Evolutionary conservation across 345 rosid species (phyloP), one percentile per base, ranked within the genome.

Genomic region (Eucalyptus leucophloia): DNA sequence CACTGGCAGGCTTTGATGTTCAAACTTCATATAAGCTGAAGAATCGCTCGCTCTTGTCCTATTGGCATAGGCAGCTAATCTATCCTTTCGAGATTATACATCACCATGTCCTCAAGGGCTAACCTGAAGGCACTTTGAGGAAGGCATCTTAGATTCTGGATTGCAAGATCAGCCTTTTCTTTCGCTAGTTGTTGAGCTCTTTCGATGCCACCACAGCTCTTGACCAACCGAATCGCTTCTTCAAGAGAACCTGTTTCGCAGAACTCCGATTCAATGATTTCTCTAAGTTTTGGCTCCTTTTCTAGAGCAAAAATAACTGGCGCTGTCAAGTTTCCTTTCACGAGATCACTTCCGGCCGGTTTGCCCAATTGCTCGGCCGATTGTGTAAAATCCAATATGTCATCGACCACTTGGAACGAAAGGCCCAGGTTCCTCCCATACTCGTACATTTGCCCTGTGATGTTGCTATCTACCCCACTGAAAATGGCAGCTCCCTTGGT

Each of bases 311-410:
- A 97, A 45, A 97, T 96, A 85, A 96, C 98, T 0, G 99, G 99
- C 9, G 99, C 99, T 2, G 99, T 98, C 90, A 98, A 93, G 93
- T 95, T 98, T 53, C 99, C 99, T 91, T 94, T 95, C 9, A 92
- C 98, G 37, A 98, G 90, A 93, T 98, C 99, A 90, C 94, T 95
- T 28, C 96, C 99, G 0, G 98, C 96, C 19, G 99, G 99, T 92
- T 97, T 98, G 89, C 99, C 99, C 77, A 96, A 93, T 94, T 96
- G 99, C 94, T 96, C 98, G 3, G 98, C 93, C 4, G 99, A 95
- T 90, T 97, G 97, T 54, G 99, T 97, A 69, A 98, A 98, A 92
- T 98, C 99, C 91, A 98, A 69, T 91, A 98, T 95, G 94, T 96
- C 99, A 87, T 97, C 99, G 17, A 96, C 97, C 24, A 98, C 96